These are phyloP conservation scores for Ceratocystis smalleyi DNA, from an alignment of 2,329 filamentous ascomycete genomes.

Conservation along the genomic window DNA sequence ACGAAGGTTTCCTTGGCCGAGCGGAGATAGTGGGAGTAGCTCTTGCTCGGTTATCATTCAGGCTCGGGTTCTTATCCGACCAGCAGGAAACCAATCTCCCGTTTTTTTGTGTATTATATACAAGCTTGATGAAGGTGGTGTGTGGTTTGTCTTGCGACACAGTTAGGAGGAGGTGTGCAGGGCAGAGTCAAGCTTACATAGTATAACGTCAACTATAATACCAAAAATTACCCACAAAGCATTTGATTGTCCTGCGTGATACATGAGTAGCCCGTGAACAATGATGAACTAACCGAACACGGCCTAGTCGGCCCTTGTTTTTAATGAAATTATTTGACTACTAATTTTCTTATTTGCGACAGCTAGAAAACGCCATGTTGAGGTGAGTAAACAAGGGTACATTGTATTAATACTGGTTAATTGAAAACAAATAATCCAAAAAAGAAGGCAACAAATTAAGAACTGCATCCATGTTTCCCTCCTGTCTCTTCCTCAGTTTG, in stretches of 20 bases:
- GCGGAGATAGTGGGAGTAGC: background rate
- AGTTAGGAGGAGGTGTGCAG: background rate
- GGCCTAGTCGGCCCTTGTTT: background rate
- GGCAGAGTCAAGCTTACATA: slow-evolving; percentile 15
- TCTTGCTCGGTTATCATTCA: background rate
- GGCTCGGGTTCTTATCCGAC: slow-evolving; percentile 22
- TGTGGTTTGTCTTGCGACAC: background rate
- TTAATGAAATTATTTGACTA: background rate
- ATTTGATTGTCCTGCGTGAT: background rate
- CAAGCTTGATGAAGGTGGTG: background rate
- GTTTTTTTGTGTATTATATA: slow-evolving; percentile 1
- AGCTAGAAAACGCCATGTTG: no score
- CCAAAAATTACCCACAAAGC: slow-evolving; percentile 54
- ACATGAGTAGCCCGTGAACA: background rate
- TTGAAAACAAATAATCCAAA: background rate
- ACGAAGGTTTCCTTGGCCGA: slow-evolving; percentile 11
- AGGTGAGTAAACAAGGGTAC: no score
- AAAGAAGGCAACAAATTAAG: background rate
- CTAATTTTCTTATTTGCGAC: background rate
- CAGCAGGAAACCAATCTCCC: slow-evolving; percentile 36
- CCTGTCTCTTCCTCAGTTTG: slow-evolving; percentile 23
- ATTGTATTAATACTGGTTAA: no score
- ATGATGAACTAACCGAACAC: background rate
- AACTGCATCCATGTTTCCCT: background rate
- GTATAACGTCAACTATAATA: slow-evolving; percentile 32